Percentiles rank a stretch among this genome's conserved stretches.
Conservation (phyloP, 148 eudicot species). For the Cornus kousa region DNA sequence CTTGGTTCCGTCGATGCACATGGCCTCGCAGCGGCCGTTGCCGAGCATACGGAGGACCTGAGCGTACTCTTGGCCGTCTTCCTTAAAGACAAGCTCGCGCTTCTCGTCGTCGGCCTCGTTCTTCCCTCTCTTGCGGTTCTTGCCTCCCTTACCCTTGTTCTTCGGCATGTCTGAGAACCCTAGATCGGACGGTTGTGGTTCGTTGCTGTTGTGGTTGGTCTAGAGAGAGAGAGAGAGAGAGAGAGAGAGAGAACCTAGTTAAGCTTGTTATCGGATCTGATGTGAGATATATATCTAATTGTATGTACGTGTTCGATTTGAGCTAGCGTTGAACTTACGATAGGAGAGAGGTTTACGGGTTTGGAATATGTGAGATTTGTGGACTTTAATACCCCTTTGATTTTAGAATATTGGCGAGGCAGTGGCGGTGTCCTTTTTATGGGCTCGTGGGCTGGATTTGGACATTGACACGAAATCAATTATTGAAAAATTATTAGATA, state of each 20-base stretch:
- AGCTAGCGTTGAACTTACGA: neutral
- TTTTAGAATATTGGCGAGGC: neutral
- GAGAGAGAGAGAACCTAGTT: neutral
- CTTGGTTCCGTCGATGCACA: slow-evolving; percentile 70
- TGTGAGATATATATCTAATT: neutral
- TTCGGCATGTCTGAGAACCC: slow-evolving; percentile 69
- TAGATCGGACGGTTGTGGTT: slow-evolving; percentile 28
- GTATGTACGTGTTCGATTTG: neutral
- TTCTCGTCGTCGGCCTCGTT: slow-evolving; percentile 93
- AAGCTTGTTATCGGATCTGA: neutral
- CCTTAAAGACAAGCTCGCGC: slow-evolving; percentile 82
- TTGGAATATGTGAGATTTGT: neutral
- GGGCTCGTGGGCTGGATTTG: neutral
- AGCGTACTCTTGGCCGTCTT: slow-evolving; percentile 88
- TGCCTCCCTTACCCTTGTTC: slow-evolving; percentile 98
- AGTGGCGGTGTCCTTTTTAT: neutral
- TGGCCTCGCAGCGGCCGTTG: slow-evolving; percentile 74
- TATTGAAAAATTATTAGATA: no score
- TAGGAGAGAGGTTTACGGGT: neutral
- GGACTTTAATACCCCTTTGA: neutral
- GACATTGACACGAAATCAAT: no score
- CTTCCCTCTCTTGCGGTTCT: slow-evolving; percentile 90
- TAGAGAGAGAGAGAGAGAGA: no score
- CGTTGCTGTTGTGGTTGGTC: neutral
- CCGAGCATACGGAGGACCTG: slow-evolving; percentile 86